Conservation (phyloP, 495 filamentous ascomycete species). For the Friedmanniomyces simplex region DNA sequence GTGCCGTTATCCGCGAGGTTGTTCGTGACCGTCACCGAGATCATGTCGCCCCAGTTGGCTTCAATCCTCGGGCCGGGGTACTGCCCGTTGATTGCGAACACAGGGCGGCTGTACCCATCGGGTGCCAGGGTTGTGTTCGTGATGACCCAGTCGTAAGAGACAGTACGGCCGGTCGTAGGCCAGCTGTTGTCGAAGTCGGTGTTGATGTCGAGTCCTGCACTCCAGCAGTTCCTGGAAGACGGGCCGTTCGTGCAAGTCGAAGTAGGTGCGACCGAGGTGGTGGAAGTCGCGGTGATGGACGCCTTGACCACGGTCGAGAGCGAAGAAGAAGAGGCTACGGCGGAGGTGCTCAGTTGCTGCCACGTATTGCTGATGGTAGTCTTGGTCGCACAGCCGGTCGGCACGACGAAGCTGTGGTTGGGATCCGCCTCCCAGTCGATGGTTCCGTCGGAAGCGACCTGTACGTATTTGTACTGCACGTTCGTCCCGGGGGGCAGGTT, state of each 20-base stretch:
- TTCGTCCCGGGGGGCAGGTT: conserved; percentile 40
- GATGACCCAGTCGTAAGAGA: conserved; percentile 14
- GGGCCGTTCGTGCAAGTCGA: conserved; percentile 21
- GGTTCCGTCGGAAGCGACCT: conserved; percentile 41
- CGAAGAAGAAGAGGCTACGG: neutral
- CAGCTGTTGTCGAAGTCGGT: conserved; percentile 24
- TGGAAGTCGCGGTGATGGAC: neutral
- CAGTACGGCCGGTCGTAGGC: conserved; percentile 20
- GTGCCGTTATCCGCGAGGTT: conserved; percentile 30
- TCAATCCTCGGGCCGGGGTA: conserved; percentile 29
- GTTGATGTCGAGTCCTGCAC: conserved; percentile 14
- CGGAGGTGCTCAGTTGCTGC: conserved; percentile 6
- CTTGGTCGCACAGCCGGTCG: conserved; percentile 17
- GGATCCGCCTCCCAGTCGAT: conserved; percentile 56
- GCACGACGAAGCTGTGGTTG: conserved; percentile 50
- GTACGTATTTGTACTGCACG: conserved; percentile 62
- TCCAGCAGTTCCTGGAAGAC: conserved; percentile 21
- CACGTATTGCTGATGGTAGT: conserved; percentile 8
- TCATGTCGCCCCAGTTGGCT: conserved; percentile 31
- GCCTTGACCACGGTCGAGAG: neutral
- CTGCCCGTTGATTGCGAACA: conserved; percentile 25
- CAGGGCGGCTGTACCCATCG: conserved; percentile 7
- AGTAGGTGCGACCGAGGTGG: neutral
- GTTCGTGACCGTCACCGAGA: conserved; percentile 30
- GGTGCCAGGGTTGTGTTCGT: conserved; percentile 19